A percentile compares a stretch with the other conserved stretches of the same genome.
These are phyloP conservation scores for Pleoardoris graminearum DNA, from an alignment of 2,329 filamentous ascomycete species.

Conservation along the genomic window DNA sequence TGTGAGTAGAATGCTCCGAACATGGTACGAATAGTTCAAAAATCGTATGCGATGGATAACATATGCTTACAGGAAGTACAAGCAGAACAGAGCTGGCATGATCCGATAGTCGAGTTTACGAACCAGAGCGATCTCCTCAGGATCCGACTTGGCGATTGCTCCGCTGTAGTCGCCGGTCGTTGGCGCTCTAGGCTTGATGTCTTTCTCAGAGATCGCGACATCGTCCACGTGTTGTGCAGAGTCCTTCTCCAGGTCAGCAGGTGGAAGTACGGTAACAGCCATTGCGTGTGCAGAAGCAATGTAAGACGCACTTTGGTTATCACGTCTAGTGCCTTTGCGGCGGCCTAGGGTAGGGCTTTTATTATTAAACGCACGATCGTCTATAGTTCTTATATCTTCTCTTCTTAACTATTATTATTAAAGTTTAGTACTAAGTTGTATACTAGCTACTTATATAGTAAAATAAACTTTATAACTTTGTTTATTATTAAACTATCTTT, in stretches of 20 bases:
- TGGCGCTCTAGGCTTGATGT: conserved; percentile 11
- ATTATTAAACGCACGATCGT: too few species aligned
- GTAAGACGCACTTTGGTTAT: too few species aligned
- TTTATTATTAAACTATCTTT: too few species aligned
- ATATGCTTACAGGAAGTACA: conserved; percentile 45
- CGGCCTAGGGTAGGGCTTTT: too few species aligned
- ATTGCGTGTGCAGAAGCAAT: too few species aligned
- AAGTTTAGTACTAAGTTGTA: too few species aligned
- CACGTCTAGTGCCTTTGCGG: too few species aligned
- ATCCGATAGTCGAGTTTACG: conserved; percentile 31
- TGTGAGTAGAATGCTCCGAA: neutral
- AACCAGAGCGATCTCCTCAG: conserved; percentile 30
- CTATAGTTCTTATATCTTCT: too few species aligned
- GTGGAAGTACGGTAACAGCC: conserved; percentile 7
- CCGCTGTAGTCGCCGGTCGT: conserved; percentile 26
- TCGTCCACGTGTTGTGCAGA: conserved; percentile 23
- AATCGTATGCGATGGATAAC: neutral
- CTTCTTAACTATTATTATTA: too few species aligned
- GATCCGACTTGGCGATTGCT: conserved; percentile 28
- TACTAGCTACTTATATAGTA: too few species aligned
- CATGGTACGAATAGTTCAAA: neutral
- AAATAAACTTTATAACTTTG: too few species aligned
- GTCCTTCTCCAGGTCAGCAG: conserved; percentile 22
- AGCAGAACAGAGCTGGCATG: conserved; percentile 31
- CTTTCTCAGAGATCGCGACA: conserved; percentile 20